A percentile compares a stretch with the other conserved stretches of the same genome.
phyloP scores from a whole-genome alignment of 495 filamentous ascomycete species.

The Neurospora tetraspora region DNA sequence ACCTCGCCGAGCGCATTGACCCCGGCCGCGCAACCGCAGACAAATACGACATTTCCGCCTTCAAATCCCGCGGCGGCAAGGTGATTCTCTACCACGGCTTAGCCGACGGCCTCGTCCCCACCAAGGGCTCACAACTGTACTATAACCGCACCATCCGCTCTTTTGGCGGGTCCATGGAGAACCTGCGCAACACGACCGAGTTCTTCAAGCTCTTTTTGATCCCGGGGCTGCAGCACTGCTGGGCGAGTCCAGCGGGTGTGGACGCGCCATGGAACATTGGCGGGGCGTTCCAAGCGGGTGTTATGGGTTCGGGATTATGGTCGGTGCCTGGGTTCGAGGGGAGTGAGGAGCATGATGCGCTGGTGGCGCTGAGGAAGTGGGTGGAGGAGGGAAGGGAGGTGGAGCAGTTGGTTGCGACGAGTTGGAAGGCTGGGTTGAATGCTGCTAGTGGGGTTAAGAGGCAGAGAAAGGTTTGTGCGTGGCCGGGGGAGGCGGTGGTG shows the following conservation, averaged over 20 bases:
- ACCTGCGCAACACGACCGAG: neutral
- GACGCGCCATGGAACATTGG: constrained; percentile 39
- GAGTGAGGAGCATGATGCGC: constrained; percentile 32
- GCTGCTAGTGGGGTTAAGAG: constrained; percentile 23
- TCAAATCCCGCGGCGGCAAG: constrained; percentile 39
- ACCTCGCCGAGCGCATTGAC: constrained; percentile 21
- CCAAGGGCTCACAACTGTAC: constrained; percentile 32
- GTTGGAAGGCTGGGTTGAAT: constrained; percentile 26
- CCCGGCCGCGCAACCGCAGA: constrained; percentile 33
- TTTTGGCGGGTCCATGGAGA: constrained; percentile 13
- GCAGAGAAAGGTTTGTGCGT: constrained; percentile 37
- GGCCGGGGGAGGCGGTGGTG: constrained; percentile 25
- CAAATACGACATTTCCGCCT: constrained; percentile 36
- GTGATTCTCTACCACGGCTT: constrained; percentile 47
- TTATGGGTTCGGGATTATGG: constrained; percentile 9
- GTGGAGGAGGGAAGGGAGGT: constrained; percentile 36
- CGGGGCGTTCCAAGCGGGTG: constrained; percentile 25
- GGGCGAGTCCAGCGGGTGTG: constrained; percentile 15
- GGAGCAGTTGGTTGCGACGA: constrained; percentile 34
- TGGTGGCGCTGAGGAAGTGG: constrained; percentile 44
- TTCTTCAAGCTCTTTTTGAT: constrained; percentile 34
- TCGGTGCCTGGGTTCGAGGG: constrained; percentile 30
- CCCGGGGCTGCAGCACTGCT: constrained; percentile 36
- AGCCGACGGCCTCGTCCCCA: constrained; percentile 40
- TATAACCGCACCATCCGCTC: constrained; percentile 24